Base-by-base conservation (phyloP, 352 stramenopile genomes). In the Phytophthora kernoviae region DNA sequence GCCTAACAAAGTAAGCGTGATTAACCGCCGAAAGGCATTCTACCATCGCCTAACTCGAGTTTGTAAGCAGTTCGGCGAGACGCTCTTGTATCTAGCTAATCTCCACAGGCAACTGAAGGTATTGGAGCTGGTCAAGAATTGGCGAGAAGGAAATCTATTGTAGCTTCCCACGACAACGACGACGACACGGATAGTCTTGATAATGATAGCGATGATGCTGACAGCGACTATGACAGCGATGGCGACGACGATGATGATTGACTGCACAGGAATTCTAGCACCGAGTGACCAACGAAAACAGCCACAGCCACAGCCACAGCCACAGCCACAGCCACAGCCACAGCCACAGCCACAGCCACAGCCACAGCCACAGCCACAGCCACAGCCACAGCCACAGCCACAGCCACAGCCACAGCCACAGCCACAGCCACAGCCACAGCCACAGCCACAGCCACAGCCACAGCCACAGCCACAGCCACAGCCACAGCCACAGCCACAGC, bases 31-130 rank as follows among this genome's bases (percentile, higher is more conserved):
- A 5, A 59, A n/a, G 0, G 4, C 10, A 24, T 14, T 11, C n/a
- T n/a, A n/a, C n/a, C 24, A 30, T 6, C 24, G 24, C 24, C 24
- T 30, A 30, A 30, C 3, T 30, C 24, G 24, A 7, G 8, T 41
- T 17, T 42, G 8, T 1, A 40, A 33, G 17, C 61, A 87, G 77
- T 87, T 79, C 50, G 82, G 82, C 7, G 80, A 90, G 39, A 88
- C 78, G 4, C 48, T 88, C 5, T 55, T 52, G 5, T 67, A 90
- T 20, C 33, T 90, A 11, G 80, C 80, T 21, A 49, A 63, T 54
- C 32, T 89, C n/a, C 76, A 75, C 21, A 54, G 49, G 1, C 61
- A 84, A 18, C 48, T 66, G 2, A 59, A 72, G 20, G 55, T 79
- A 37, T 33, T 71, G 53, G 66, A 79, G n/a, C 41, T 82, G 22